Evolutionary conservation across 139 green algal species (phyloP), one percentile per base, ranked within the genome.

Genomic region (Chlamydomonas applanata): DNA sequence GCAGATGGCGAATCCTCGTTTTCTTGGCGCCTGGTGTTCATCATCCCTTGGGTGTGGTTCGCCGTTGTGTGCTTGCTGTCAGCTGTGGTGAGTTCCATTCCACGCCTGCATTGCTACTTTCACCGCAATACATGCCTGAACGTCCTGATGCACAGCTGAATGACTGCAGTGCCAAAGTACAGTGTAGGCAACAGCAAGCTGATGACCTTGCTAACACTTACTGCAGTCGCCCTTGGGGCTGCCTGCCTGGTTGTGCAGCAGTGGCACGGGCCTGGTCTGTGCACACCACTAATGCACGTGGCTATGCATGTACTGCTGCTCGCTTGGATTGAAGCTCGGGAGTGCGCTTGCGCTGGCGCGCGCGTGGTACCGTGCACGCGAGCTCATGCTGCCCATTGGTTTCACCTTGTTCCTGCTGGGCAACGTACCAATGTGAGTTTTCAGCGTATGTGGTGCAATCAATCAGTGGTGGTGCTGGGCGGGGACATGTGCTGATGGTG

Each of bases 41-140:
- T 90, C 44, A 71, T 90, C 17, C 82, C 85, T 0, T 90, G 82
- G 82, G 79, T 87, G 61, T 87, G 79, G 75, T 88, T 90, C 75
- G 69, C 60, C 52, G 52, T 68, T 2, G 46, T 88, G 27, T 79
- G 82, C 40, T 46, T 88, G 45, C 72, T 80, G 2, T 75, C 78
- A 4, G n/a, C 69, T 7, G 68, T 86, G 56, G 85, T 87, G 35
- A 68, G 83, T 11, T 2, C n/a, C 20, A 59, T 49, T 5, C 3
- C 29, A 35, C 29, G 29, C 30, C 3, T 33, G 27, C 13, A 49
- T 49, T 49, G 11, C 11, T 49, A 11, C 11, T 49, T 7, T n/a
- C n/a, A n/a, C n/a, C n/a, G n/a, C n/a, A n/a, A n/a, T n/a, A n/a
- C n/a, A n/a, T n/a, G n/a, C n/a, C n/a, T n/a, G n/a, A n/a, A n/a